Conservation (phyloP, 805 yeast species). For the Lachancea nothofagi region DNA sequence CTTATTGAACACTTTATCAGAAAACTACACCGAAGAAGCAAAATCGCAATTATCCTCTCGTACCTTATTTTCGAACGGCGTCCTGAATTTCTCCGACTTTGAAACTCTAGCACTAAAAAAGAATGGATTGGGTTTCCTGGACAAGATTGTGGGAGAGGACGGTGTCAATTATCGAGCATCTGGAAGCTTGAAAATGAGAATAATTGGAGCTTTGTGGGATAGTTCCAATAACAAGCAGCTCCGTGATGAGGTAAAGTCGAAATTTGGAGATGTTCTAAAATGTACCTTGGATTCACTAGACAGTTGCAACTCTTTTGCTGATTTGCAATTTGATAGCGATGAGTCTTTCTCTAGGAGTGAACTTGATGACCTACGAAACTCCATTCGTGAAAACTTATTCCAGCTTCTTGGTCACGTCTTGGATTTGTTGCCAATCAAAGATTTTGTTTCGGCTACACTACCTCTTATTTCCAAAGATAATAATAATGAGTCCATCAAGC, state of each 20-base stretch:
- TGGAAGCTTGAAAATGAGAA: constrained; percentile 45
- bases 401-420: constrained; percentile 49
- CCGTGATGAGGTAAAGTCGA: constrained; percentile 17
- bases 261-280: constrained; percentile 26
- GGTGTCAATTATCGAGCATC: constrained; percentile 25
- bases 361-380: constrained; percentile 19
- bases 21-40: constrained; percentile 34
- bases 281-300: constrained; percentile 20
- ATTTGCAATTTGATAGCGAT: constrained; percentile 10
- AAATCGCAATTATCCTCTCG: constrained; percentile 42
- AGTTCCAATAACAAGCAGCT: constrained; percentile 15
- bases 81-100: constrained; percentile 44
- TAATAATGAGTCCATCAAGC: constrained; percentile 46
- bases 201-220: constrained; percentile 48
- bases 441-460: constrained; percentile 60
- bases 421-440: constrained; percentile 66
- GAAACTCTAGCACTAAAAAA: constrained; percentile 47
- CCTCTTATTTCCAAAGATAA: constrained; percentile 31
- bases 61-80: constrained; percentile 58
- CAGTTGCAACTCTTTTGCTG: constrained; percentile 3
- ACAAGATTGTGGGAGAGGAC: constrained; percentile 42
- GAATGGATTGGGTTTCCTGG: constrained; percentile 51
- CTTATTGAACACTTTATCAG: constrained; percentile 38
- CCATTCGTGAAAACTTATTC: constrained; percentile 42
- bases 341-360: constrained; percentile 20